A percentile compares a stretch with the other conserved stretches of the same genome.
These are phyloP conservation scores for Mucor piriformis DNA, from an alignment of 371 early-diverging fungal species.

Conservation along the genomic window DNA sequence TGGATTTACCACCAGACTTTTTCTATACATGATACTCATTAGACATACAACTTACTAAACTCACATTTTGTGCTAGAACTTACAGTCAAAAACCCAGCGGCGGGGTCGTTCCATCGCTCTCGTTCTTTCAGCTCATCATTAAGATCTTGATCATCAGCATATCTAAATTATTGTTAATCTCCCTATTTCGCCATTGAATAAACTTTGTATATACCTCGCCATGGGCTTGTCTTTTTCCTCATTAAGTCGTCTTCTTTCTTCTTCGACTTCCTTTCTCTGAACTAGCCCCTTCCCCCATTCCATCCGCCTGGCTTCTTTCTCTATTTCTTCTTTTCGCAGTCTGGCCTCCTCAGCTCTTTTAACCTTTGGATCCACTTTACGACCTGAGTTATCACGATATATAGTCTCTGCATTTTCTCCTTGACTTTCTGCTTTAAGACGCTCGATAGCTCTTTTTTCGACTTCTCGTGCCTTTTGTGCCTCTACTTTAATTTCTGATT, in stretches of 20 bases:
- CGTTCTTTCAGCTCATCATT: conserved; percentile 64
- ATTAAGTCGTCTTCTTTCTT: conserved; percentile 45
- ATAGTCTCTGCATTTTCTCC: conserved; percentile 76
- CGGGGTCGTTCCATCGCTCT: conserved; percentile 73
- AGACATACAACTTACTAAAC: no score
- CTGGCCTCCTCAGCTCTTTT: conserved; percentile 65
- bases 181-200: background rate
- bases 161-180: conserved; percentile 30
- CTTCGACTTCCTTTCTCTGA: conserved; percentile 64
- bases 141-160: conserved; percentile 65
- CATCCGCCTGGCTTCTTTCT: conserved; percentile 66
- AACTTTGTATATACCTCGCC: conserved; percentile 54
- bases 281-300: conserved; percentile 82
- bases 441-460: conserved; percentile 40
- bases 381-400: conserved; percentile 77
- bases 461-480: conserved; percentile 46
- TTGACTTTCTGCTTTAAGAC: conserved; percentile 26
- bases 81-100: conserved; percentile 66
- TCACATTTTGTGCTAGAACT: no score
- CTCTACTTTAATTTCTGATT: conserved; percentile 52
- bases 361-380: conserved; percentile 70
- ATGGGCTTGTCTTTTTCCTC: conserved; percentile 66
- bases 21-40: conserved; percentile 14
- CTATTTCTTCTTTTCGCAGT: conserved; percentile 58
- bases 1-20: conserved; percentile 25